phyloP scores from a whole-genome alignment of 73 alveolate genomes.

The Halteria grandinella region DNA sequence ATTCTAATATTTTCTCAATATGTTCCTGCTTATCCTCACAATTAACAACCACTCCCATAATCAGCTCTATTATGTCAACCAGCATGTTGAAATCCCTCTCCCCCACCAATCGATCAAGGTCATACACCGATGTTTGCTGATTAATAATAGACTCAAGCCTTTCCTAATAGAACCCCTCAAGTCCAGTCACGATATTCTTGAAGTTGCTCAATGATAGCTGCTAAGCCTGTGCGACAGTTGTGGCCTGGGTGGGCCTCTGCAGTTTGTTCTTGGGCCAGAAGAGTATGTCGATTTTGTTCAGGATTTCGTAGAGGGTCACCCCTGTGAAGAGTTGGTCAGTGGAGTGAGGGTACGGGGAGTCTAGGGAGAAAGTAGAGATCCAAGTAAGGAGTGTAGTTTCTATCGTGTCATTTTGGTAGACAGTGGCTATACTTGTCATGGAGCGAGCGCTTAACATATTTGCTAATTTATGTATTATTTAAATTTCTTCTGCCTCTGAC shows the following conservation, averaged over 20 bases:
- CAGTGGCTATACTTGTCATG: too few species aligned
- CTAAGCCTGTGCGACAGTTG: not conserved
- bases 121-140: not conserved
- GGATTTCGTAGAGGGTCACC: conserved; percentile 13
- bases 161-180: conserved; percentile 22
- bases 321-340: conserved; percentile 24
- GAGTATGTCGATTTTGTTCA: conserved; percentile 29
- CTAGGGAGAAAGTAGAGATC: too few species aligned
- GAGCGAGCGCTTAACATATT: too few species aligned
- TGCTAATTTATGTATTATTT: too few species aligned
- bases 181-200: not conserved
- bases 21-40: conserved; percentile 54
- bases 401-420: too few species aligned
- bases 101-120: not conserved
- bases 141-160: conserved; percentile 24
- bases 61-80: conserved; percentile 35
- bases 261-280: conserved; percentile 47
- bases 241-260: too few species aligned
- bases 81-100: not conserved
- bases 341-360: too few species aligned
- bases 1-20: conserved; percentile 22
- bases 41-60: conserved; percentile 46
- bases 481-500: too few species aligned
- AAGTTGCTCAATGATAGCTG: not conserved
- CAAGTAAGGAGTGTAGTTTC: too few species aligned